Conservation (phyloP, 2,329 filamentous ascomycete species). For the Alternaria longipes region DNA sequence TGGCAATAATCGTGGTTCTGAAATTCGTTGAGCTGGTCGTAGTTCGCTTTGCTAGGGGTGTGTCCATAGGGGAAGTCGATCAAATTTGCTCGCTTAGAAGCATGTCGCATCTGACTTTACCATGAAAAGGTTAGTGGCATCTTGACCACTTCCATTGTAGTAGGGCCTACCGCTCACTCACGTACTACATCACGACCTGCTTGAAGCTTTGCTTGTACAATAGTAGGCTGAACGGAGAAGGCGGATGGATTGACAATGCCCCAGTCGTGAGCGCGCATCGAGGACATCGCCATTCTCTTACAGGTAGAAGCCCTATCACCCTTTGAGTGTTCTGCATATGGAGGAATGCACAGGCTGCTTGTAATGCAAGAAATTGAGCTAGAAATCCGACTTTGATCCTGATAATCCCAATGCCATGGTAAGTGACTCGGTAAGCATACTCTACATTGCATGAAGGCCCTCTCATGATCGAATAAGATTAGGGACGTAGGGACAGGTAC, state of each 20-base stretch:
- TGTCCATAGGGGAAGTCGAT: neutral
- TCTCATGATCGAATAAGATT: neutral
- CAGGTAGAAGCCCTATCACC: too few relatives aligned
- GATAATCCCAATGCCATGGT: too few relatives aligned
- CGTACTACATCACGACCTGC: neutral
- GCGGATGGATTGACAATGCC: neutral
- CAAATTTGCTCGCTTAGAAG: constrained; percentile 12
- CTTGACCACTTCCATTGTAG: neutral
- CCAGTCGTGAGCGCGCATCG: neutral
- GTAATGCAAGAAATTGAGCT: neutral
- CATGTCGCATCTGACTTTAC: neutral
- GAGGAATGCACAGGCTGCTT: neutral
- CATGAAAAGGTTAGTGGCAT: neutral
- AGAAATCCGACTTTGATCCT: neutral
- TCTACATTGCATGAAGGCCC: neutral
- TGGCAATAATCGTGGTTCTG: too few relatives aligned
- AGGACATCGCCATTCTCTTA: neutral
- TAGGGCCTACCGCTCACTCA: neutral
- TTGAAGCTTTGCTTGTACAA: neutral
- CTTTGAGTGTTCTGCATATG: neutral
- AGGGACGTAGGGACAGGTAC: neutral
- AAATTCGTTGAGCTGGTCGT: too few relatives aligned
- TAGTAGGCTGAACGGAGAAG: neutral
- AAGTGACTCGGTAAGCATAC: too few relatives aligned
- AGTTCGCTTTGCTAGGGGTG: neutral